Base-by-base conservation (phyloP, 1,284 basidiomycete genomes). In the Athelia psychrophila region DNA sequence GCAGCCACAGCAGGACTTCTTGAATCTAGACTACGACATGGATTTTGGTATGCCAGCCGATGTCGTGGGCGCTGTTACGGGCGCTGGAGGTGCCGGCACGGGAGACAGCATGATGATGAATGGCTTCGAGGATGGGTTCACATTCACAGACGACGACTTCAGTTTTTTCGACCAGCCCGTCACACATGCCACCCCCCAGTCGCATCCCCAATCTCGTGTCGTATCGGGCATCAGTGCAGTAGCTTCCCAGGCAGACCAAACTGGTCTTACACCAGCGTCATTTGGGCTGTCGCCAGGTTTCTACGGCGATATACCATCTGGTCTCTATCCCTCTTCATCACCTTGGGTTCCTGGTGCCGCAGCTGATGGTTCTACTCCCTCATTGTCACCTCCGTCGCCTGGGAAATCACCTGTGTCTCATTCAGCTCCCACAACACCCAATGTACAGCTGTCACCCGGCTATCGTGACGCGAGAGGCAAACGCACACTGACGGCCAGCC, bases 111-210 rank as follows among this genome's bases (percentile, higher is more conserved):
- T 58, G 13, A 44, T 27, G 30, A 54, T 54, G n/a, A 58, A 60
- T 44, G 55, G 55, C 44, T 27, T 44, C 49, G 38, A 20, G 20
- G 38, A 15, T 36, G 18, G 44, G 33, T 20, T 35, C 36, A 6
- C 22, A 47, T 85, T 91, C 60, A 90, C 88, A 0, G 88, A 91
- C 49, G 88, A 88, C 51, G 88, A 91, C 64, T 90, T 90, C 62
- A 84, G 77, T 61, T 90, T 88, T 64, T 91, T 88, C 58, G 86
- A 89, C 60, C 72, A 72, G 42, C 80, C 79, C 2, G 60, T 76
- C 1, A 13, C 27, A 58, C 20, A 53, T 55, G 2, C 35, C 36
- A 44, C 49, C 54, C 49, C 47, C 58, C 12, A 48, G 58, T n/a
- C n/a, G n/a, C n/a, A n/a, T n/a, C 49, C 47, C 58, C 10, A 57